These are phyloP conservation scores for Alternaria sp. DNA, from an alignment of 2,329 filamentous ascomycete genomes.

Conservation along the genomic window DNA sequence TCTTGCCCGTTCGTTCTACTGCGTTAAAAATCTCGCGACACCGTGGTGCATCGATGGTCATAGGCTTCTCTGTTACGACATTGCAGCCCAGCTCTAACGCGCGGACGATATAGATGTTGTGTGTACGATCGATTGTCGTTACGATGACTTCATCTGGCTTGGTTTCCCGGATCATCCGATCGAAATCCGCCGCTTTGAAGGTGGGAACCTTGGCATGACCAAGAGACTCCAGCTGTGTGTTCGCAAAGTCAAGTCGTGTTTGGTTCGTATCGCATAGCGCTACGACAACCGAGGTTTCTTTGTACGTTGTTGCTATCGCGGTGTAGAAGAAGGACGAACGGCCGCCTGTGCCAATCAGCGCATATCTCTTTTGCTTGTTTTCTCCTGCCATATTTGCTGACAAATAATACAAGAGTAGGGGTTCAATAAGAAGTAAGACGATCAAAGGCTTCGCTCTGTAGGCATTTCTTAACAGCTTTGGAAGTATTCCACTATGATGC, in stretches of 20 bases:
- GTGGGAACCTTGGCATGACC: conserved; percentile 60
- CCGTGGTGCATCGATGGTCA: conserved; percentile 66
- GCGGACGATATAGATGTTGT: conserved; percentile 65
- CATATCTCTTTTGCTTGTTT: conserved; percentile 50
- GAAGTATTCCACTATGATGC: conserved; percentile 2
- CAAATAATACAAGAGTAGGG: neutral
- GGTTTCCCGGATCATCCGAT: conserved; percentile 63
- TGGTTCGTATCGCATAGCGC: conserved; percentile 67
- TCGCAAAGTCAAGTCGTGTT: conserved; percentile 65
- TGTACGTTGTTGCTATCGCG: conserved; percentile 62
- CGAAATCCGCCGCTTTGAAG: conserved; percentile 62
- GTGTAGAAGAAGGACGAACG: conserved; percentile 68
- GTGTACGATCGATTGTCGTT: conserved; percentile 68
- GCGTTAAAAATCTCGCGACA: conserved; percentile 63
- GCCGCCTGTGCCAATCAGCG: conserved; percentile 65
- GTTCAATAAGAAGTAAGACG: neutral
- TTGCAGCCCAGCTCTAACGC: conserved; percentile 66
- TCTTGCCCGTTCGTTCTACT: conserved; percentile 57
- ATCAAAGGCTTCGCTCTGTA: conserved; percentile 1
- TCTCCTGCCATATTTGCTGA: conserved; percentile 14
- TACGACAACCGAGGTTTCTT: conserved; percentile 59
- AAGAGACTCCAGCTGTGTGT: conserved; percentile 55
- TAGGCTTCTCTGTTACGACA: conserved; percentile 69
- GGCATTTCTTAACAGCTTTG: conserved; percentile 11
- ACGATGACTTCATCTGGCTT: conserved; percentile 67